Evolutionary conservation across 768 basidiomycete species (phyloP), one percentile per base, ranked within the genome.

Genomic region (Termitomyces sp.): DNA sequence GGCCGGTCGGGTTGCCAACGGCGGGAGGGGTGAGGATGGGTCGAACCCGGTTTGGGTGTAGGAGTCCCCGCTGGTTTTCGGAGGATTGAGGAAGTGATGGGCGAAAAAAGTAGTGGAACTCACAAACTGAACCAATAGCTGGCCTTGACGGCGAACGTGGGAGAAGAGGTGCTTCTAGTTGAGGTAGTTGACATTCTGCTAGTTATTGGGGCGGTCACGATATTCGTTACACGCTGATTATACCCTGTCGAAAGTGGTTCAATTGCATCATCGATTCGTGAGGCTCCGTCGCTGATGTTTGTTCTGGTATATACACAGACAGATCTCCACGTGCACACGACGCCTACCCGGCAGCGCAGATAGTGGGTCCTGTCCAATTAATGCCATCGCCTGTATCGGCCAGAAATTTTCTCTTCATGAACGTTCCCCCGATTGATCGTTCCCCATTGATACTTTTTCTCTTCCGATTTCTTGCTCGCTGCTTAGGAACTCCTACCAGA

Each of bases 51-150:
- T 85, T 65, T 82, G 79, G 2, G 81, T 80, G 69, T 84, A 84
- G 1, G 82, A 83, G 62, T 83, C 82, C 8, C 83, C 83, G 60
- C 82, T 83, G 38, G 45, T 12, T 21, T n/a, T 34, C 35, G 35
- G 42, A 23, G n/a, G 40, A 10, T 34, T 29, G 32, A 38, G 27
- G 1, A 34, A 29, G 12, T 11, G 17, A 19, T 29, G 27, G 14
- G 27, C 21, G 12, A 23, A 55, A 31, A 34, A 11, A 51, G 19
- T 41, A 0, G 35, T 16, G 40, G 32, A 11, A 32, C 78, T 56
- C 62, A 83, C 81, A 83, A 84, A 67, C 78, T 80, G 65, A 84
- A 85, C 82, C 82, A 84, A 65, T 75, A 82, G 57, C 78, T 79
- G 1, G 68, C 69, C 5, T 63, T 60, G 16, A 53, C 56, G 6